Percentiles rank a stretch among this genome's conserved stretches.
phyloP scores from a whole-genome alignment of 352 stramenopile species.

The Pythium aristosporum region DNA sequence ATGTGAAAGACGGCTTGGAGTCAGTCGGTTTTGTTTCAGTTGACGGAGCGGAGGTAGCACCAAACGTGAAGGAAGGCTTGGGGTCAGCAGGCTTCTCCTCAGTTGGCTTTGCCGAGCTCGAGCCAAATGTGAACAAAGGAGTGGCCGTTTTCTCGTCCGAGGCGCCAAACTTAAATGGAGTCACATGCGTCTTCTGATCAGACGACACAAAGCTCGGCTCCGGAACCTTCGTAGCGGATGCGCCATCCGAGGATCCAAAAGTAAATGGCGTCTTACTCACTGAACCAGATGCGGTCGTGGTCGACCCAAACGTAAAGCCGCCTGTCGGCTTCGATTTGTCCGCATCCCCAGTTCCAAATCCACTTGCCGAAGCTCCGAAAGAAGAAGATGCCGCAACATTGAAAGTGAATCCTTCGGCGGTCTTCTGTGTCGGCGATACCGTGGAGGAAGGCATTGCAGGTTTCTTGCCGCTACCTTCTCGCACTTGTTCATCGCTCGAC shows the following conservation, averaged over 20 bases:
- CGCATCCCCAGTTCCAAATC: background rate
- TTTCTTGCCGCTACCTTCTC: conserved; percentile 16
- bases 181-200: conserved; percentile 15
- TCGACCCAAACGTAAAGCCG: conserved; percentile 11
- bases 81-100: background rate
- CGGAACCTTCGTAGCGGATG: conserved; percentile 6
- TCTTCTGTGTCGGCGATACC: background rate
- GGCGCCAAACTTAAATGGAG: conserved; percentile 1
- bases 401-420: conserved; percentile 18
- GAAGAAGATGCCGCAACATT: background rate
- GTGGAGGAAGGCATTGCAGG: background rate
- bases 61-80: conserved; percentile 14
- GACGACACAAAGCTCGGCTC: conserved; percentile 20
- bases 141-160: conserved; percentile 4
- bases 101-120: background rate
- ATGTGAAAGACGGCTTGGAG: conserved; percentile 2
- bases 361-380: background rate
- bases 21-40: conserved; percentile 4
- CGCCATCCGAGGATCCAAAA: conserved; percentile 8
- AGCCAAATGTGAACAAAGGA: conserved; percentile 3
- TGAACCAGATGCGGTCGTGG: background rate
- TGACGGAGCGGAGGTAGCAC: background rate
- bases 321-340: background rate
- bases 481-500: background rate
- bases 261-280: conserved; percentile 10